These are phyloP conservation scores for Pyrenophora seminiperda DNA, from an alignment of 2,329 filamentous ascomycete genomes.

Conservation along the genomic window DNA sequence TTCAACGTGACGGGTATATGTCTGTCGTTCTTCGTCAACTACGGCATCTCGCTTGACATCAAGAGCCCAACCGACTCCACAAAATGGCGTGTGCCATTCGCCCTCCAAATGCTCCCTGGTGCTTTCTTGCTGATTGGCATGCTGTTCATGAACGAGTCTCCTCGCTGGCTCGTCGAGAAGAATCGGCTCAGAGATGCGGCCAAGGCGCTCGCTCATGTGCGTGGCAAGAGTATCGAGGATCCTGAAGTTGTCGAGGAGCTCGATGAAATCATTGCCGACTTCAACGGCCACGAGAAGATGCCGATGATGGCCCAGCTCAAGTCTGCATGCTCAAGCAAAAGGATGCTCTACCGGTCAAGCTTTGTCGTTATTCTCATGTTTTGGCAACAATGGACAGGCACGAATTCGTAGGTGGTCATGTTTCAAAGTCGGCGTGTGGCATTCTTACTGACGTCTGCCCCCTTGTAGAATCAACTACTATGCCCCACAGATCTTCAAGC, in stretches of 20 bases:
- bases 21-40: slow-evolving; percentile 60
- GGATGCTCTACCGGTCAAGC: slow-evolving; percentile 49
- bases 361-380: slow-evolving; percentile 54
- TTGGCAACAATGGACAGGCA: slow-evolving; percentile 50
- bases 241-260: slow-evolving; percentile 48
- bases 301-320: slow-evolving; percentile 47
- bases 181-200: slow-evolving; percentile 54
- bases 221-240: slow-evolving; percentile 45
- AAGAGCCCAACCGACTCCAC: slow-evolving; percentile 47
- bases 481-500: slow-evolving; percentile 52
- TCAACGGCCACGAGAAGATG: slow-evolving; percentile 51
- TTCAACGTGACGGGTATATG: slow-evolving; percentile 56
- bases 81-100: slow-evolving; percentile 61
- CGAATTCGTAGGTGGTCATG: slow-evolving; percentile 12
- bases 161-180: slow-evolving; percentile 61
- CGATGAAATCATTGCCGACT: slow-evolving; percentile 51
- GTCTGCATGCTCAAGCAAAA: slow-evolving; percentile 45
- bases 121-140: slow-evolving; percentile 57
- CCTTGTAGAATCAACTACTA: slow-evolving; percentile 49
- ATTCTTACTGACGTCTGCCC: neutral
- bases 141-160: slow-evolving; percentile 58
- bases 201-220: slow-evolving; percentile 48
- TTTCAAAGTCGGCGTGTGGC: neutral
- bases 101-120: slow-evolving; percentile 59
- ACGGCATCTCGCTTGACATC: slow-evolving; percentile 55